A percentile compares a stretch with the other conserved stretches of the same genome.
These are phyloP conservation scores for Dacryopinax primogenitus DNA, from an alignment of 768 basidiomycete species.

Conservation along the genomic window DNA sequence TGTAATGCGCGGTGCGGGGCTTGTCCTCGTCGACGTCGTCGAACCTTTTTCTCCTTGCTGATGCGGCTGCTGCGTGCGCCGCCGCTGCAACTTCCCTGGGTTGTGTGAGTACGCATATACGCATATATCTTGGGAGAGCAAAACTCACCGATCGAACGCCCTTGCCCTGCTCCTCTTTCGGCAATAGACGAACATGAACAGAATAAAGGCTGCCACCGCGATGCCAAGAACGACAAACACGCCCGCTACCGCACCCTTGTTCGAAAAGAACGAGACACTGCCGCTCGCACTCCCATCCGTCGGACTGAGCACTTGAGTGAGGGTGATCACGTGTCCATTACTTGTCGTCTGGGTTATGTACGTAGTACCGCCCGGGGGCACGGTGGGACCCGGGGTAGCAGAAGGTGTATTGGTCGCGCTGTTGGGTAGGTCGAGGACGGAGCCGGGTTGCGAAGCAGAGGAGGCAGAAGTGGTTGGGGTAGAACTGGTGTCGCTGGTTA, in stretches of 20 bases:
- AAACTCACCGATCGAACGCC: neutral
- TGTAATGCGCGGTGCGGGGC: neutral
- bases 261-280: constrained; percentile 57
- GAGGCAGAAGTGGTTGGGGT: neutral
- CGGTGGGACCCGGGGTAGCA: neutral
- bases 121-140: neutral
- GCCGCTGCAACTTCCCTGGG: neutral
- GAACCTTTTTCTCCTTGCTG: neutral
- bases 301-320: neutral
- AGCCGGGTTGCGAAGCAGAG: neutral
- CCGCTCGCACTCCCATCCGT: neutral
- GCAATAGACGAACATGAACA: constrained; percentile 31
- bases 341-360: neutral
- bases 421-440: neutral
- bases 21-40: constrained; percentile 8
- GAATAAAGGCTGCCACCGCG: constrained; percentile 39
- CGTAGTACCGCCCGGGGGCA: neutral
- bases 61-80: neutral
- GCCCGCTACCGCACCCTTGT: constrained; percentile 57
- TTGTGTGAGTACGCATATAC: neutral
- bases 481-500: neutral
- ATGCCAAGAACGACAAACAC: constrained; percentile 65
- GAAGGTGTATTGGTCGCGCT: neutral
- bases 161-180: neutral
- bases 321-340: constrained; percentile 1